These are phyloP conservation scores for Baeospora myosura DNA, from an alignment of 1,284 basidiomycete genomes.

Conservation along the genomic window DNA sequence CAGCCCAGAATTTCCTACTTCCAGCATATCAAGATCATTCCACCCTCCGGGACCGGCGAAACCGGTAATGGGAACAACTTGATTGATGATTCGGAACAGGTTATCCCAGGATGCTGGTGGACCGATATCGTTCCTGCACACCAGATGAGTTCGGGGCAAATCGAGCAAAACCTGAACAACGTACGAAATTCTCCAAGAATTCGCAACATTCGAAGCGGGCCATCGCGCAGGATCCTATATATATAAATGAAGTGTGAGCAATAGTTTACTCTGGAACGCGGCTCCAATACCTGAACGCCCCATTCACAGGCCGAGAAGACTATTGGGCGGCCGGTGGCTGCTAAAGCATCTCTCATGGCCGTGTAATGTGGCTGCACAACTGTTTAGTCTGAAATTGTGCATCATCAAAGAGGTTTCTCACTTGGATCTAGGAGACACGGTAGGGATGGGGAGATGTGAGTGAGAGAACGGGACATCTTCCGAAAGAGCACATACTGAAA, in stretches of 20 bases:
- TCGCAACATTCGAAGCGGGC: conserved; percentile 37
- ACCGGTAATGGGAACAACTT: conserved; percentile 39
- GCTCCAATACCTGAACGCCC: conserved; percentile 28
- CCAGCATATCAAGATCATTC: conserved; percentile 42
- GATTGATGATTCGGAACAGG: conserved; percentile 42
- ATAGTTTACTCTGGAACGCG: not conserved
- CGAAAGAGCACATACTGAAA: conserved; percentile 19
- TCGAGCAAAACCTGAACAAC: too few species aligned
- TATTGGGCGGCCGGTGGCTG: conserved; percentile 37
- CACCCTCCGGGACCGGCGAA: conserved; percentile 37
- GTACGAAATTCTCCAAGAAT: conserved; percentile 44
- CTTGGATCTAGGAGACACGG: conserved; percentile 30
- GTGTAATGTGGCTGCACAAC: conserved; percentile 32
- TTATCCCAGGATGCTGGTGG: conserved; percentile 40
- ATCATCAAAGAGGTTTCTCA: conserved; percentile 10
- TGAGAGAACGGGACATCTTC: conserved; percentile 3
- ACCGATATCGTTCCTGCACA: conserved; percentile 39
- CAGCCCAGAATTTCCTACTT: conserved; percentile 39
- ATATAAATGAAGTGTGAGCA: not conserved
- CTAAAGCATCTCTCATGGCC: conserved; percentile 45
- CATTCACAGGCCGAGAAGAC: conserved; percentile 52
- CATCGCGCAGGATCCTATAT: conserved; percentile 39
- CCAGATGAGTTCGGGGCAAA: not conserved
- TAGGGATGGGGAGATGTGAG: too few species aligned
- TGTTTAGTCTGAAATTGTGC: not conserved